A percentile compares a stretch with the other conserved stretches of the same genome.
phyloP scores from a whole-genome alignment of 2,329 filamentous ascomycete genomes.

The Ramichloridium luteum region DNA sequence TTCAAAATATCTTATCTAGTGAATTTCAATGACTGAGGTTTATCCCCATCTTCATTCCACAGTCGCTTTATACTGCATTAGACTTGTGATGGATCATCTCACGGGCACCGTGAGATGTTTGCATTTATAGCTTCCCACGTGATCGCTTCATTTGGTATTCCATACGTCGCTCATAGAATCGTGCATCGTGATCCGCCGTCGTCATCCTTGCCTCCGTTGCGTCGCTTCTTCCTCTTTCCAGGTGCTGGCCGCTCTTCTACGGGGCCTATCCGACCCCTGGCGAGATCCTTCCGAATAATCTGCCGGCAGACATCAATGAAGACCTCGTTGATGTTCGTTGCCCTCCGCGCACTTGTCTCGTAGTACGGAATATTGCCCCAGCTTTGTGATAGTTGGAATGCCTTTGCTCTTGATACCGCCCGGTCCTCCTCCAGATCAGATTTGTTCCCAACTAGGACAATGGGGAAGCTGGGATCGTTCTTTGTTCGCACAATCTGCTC shows the following conservation, averaged over 20 bases:
- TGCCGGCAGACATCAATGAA: slow-evolving; percentile 42
- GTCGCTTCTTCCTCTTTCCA: slow-evolving; percentile 6
- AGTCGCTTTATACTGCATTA: no score
- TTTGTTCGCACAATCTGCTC: slow-evolving; percentile 89
- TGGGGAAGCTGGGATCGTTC: slow-evolving; percentile 50
- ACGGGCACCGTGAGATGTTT: no score
- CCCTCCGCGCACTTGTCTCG: slow-evolving; percentile 70
- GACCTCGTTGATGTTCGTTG: slow-evolving; percentile 81
- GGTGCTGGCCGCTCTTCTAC: slow-evolving; percentile 8
- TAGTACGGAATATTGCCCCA: slow-evolving; percentile 86
- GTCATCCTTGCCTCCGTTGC: slow-evolving; percentile 5
- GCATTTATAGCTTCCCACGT: no score
- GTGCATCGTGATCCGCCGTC: slow-evolving; percentile 11
- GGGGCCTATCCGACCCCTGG: slow-evolving; percentile 10
- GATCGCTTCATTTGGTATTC: no score
- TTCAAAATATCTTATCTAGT: no score
- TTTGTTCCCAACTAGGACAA: slow-evolving; percentile 89
- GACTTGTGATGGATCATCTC: no score
- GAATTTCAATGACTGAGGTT: no score
- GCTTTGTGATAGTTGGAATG: slow-evolving; percentile 71
- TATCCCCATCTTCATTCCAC: no score
- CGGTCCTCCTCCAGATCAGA: slow-evolving; percentile 80
- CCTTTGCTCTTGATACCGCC: slow-evolving; percentile 62
- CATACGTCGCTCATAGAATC: slow-evolving; percentile 15
- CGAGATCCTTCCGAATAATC: slow-evolving; percentile 25